Percentiles rank a stretch among this genome's conserved stretches.
Conservation (phyloP, 2,329 filamentous ascomycete species). For the Fusarium anguioides region DNA sequence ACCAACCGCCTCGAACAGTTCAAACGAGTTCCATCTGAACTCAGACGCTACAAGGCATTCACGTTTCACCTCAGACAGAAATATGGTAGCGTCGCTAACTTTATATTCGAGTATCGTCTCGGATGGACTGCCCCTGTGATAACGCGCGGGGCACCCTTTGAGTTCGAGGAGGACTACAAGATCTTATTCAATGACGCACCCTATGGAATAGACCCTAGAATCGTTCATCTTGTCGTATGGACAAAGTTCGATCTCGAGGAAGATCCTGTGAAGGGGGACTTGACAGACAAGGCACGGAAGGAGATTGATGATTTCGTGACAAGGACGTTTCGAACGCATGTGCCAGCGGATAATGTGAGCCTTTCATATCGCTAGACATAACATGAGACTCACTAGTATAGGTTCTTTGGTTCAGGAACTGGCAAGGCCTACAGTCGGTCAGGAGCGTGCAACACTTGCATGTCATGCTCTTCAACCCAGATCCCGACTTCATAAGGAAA, state of each 20-base stretch:
- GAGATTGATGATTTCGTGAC: constrained; percentile 79
- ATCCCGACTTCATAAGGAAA: constrained; percentile 73
- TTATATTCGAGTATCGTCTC: constrained; percentile 77
- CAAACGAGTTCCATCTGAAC: constrained; percentile 78
- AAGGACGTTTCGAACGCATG: constrained; percentile 68
- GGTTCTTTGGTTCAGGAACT: constrained; percentile 74
- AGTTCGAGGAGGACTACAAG: constrained; percentile 69
- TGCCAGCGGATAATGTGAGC: constrained; percentile 66
- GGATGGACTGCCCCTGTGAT: constrained; percentile 68
- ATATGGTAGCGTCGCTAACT: constrained; percentile 82
- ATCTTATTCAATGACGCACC: constrained; percentile 94
- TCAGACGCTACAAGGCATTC: constrained; percentile 82
- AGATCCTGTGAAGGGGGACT: constrained; percentile 71
- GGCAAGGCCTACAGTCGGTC: constrained; percentile 85
- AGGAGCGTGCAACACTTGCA: constrained; percentile 94
- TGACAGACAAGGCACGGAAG: constrained; percentile 71
- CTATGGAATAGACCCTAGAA: constrained; percentile 81
- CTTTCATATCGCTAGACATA: background rate
- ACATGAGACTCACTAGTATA: constrained; percentile 31
- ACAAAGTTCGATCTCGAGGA: constrained; percentile 86
- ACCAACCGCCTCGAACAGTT: constrained; percentile 80
- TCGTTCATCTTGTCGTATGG: constrained; percentile 91
- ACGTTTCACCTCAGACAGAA: constrained; percentile 70
- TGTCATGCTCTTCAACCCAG: constrained; percentile 86
- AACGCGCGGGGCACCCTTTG: constrained; percentile 54